Evolutionary conservation across 2,329 filamentous ascomycete species (phyloP).

Genomic region (Venturiaceae sp.): DNA sequence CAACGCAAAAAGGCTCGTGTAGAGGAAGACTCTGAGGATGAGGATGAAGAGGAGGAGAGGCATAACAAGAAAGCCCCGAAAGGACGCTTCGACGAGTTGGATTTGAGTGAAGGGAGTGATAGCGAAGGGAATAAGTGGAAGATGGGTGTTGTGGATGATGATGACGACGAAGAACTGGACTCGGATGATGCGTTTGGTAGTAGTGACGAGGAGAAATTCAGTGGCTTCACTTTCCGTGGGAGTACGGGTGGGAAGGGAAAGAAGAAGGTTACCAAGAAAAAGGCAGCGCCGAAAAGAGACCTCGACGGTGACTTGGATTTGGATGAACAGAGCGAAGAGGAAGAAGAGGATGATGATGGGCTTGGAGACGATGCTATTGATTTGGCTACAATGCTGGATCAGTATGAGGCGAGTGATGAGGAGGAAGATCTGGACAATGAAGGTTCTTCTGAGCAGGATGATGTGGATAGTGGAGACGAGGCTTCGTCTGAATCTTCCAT

Average conservation of each 20-base stretch:
- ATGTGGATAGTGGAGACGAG: conserved; percentile 33
- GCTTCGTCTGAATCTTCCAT: conserved; percentile 10
- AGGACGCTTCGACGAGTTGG: conserved; percentile 26
- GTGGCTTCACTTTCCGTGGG: conserved; percentile 62
- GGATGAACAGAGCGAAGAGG: conserved; percentile 33
- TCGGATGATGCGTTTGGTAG: conserved; percentile 79
- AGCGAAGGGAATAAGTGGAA: conserved; percentile 81
- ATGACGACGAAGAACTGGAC: conserved; percentile 60
- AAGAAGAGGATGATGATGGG: conserved; percentile 47
- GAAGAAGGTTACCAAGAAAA: conserved; percentile 35
- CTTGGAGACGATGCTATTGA: conserved; percentile 55
- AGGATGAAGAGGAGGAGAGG: conserved; percentile 30
- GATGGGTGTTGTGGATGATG: conserved; percentile 58
- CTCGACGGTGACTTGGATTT: conserved; percentile 29
- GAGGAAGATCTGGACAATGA: conserved; percentile 15
- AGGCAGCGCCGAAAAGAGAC: conserved; percentile 18
- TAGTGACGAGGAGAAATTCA: conserved; percentile 78
- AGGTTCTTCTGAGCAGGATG: conserved; percentile 33
- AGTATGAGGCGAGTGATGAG: conserved; percentile 26
- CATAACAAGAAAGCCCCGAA: conserved; percentile 21
- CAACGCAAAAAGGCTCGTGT: conserved; percentile 31
- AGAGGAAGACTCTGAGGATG: conserved; percentile 42
- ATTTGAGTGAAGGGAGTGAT: conserved; percentile 67
- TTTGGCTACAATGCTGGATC: conserved; percentile 51
- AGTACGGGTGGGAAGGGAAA: conserved; percentile 43